Evolutionary conservation across 2,329 filamentous ascomycete species (phyloP), one percentile per base, ranked within the genome.

Genomic region (Hymenotorrendiella dingleyae): DNA sequence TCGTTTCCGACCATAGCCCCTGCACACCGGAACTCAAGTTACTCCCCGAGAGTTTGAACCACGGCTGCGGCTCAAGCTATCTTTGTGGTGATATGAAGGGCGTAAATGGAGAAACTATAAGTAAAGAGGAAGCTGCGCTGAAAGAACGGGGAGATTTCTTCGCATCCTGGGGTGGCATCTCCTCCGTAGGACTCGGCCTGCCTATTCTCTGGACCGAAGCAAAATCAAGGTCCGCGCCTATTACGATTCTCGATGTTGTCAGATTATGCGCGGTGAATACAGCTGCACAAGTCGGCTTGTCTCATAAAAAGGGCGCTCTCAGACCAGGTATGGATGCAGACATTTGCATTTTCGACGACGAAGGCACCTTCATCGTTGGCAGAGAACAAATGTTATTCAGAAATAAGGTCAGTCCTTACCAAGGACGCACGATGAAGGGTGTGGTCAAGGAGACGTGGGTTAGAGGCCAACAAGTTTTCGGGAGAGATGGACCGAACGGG

Each of bases 21-120:
- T 97, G 93, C 71, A 97, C 93, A 3, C 91, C 93, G 0, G 82
- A 95, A 60, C 75, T 98, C 41, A 98, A 98, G 66, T 76, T 94
- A 14, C 76, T 96, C 0, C 90, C 91, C 0, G 64, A 73, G 1
- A 76, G 83, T 53, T n/a, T 77, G 72, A 54, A 58, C 55, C 47
- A 61, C 59, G 45, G 41, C 22, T 40, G 55, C 50, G 46, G 62
- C 32, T 58, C 54, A 29, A 53, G 67, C 3, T 47, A 55, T 27
- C 20, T 39, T 7, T 36, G 47, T 14, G 40, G 38, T 39, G 48
- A 36, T 6, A 37, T 49, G 1, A 57, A 53, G 33, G 47, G 42
- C 6, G 56, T 57, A 1, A 57, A 57, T 24, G 56, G 54, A 6
- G 49, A 55, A 24, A 36, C 54, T 7, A 44, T 55, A 9, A 48